Conservation (phyloP, 441 rosid genomes). For the Populus trichocarpa region DNA sequence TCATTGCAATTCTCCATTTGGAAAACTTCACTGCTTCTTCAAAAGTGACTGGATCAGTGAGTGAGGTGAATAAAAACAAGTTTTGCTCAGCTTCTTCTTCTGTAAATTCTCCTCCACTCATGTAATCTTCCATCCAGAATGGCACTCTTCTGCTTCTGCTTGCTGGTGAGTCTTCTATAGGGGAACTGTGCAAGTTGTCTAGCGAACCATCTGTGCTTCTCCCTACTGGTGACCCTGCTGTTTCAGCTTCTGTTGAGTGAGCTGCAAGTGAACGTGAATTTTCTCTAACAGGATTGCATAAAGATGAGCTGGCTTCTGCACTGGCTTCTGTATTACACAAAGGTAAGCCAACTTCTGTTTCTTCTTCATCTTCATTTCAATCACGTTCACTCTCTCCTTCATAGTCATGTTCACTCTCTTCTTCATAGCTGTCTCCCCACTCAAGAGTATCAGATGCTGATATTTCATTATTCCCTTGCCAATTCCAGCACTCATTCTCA, state of each 20-base stretch:
- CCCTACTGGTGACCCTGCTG: too few species aligned
- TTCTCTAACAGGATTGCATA: not conserved
- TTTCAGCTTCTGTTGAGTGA: not conserved
- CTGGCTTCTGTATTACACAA: too few species aligned
- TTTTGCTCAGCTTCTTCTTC: not conserved
- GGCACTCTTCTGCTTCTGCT: not conserved
- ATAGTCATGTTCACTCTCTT: too few species aligned
- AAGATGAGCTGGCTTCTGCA: not conserved
- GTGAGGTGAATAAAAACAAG: not conserved
- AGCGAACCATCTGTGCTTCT: too few species aligned
- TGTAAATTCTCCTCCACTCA: not conserved
- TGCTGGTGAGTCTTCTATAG: not conserved
- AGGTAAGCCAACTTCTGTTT: too few species aligned
- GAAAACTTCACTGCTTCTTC: not conserved
- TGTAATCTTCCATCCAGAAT: conserved; percentile 9
- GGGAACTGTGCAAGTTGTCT: too few species aligned
- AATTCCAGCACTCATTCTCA: conserved; percentile 1
- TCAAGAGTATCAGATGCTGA: not conserved
- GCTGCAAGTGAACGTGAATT: not conserved
- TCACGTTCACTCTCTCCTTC: conserved; percentile 6
- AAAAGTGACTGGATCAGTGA: not conserved
- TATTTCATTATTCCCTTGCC: conserved; percentile 5
- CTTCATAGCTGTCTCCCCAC: conserved; percentile 12
- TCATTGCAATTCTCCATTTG: conserved; percentile 12
- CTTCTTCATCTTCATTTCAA: not conserved